phyloP scores from a whole-genome alignment of 371 early-diverging fungal genomes.

The Zychaea mexicana region DNA sequence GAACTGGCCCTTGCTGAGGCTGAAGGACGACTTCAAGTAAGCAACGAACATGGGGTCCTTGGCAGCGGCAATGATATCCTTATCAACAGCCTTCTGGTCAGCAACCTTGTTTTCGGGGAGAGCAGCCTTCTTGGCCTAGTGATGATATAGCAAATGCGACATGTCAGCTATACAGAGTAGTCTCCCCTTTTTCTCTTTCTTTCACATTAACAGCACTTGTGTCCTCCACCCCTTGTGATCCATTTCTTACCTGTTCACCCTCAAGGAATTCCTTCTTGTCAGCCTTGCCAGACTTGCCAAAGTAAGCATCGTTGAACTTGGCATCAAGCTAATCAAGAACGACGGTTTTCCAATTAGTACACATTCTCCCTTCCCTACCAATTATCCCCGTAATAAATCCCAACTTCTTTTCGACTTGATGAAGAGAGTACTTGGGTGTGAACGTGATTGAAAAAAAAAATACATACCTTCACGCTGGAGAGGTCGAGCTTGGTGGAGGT shows the following conservation, averaged over 20 bases:
- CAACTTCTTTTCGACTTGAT: too few relatives aligned
- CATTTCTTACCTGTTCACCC: slow-evolving; percentile 55
- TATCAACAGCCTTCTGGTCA: slow-evolving; percentile 90
- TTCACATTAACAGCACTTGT: too few relatives aligned
- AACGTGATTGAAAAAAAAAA: background rate
- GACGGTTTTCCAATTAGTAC: background rate
- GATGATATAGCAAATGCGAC: too few relatives aligned
- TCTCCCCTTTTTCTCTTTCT: background rate
- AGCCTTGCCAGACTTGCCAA: slow-evolving; percentile 77
- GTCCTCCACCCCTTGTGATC: background rate
- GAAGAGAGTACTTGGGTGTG: too few relatives aligned
- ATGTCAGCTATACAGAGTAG: too few relatives aligned
- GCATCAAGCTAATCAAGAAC: slow-evolving; percentile 57
- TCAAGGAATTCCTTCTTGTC: slow-evolving; percentile 89
- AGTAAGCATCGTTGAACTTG: slow-evolving; percentile 93
- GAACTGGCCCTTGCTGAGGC: slow-evolving; percentile 93
- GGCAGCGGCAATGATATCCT: slow-evolving; percentile 78
- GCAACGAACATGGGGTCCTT: slow-evolving; percentile 84
- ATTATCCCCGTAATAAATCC: too few relatives aligned
- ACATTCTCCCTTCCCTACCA: too few relatives aligned
- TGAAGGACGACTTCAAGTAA: slow-evolving; percentile 87
- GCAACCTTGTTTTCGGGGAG: slow-evolving; percentile 72
- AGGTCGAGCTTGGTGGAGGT: slow-evolving; percentile 97
- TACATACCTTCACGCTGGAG: slow-evolving; percentile 66
- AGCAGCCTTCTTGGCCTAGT: slow-evolving; percentile 61